Percentiles rank a stretch among this genome's conserved stretches.
These are phyloP conservation scores for Nakaseomyces kungkrabaensis DNA, from an alignment of 1,139 yeast species.

Conservation along the genomic window DNA sequence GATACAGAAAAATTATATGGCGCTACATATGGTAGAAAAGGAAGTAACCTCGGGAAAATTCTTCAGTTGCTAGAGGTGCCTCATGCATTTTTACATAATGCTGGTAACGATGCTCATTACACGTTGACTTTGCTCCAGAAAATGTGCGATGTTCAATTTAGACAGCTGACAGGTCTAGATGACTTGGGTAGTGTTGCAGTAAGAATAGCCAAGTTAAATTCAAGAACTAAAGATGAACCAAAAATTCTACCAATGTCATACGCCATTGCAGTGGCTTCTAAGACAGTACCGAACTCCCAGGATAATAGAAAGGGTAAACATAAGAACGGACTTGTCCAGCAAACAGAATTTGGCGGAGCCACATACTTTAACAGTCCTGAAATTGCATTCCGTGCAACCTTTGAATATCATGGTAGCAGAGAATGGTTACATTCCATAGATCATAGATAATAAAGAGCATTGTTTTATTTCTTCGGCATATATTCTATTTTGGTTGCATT, in stretches of 20 bases:
- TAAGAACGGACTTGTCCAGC: constrained; percentile 19
- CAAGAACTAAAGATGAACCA: constrained; percentile 21
- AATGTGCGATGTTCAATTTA: constrained; percentile 44
- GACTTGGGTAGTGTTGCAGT: constrained; percentile 16
- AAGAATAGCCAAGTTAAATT: constrained; percentile 16
- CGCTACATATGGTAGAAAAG: constrained; percentile 35
- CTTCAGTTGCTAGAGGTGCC: constrained; percentile 47
- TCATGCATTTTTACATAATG: constrained; percentile 60
- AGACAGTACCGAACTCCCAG: constrained; percentile 1
- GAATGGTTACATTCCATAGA: background rate
- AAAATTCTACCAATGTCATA: constrained; percentile 27
- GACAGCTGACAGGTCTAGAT: constrained; percentile 31
- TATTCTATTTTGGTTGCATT: no score
- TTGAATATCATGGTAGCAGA: constrained; percentile 5
- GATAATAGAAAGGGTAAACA: constrained; percentile 7
- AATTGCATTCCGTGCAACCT: constrained; percentile 11
- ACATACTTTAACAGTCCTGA: constrained; percentile 19
- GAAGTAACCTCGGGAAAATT: constrained; percentile 43
- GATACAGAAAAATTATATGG: constrained; percentile 50
- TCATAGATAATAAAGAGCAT: background rate
- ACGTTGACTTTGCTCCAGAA: constrained; percentile 47
- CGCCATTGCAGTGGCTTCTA: constrained; percentile 14
- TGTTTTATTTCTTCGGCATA: no score
- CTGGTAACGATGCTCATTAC: constrained; percentile 75
- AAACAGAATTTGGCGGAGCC: constrained; percentile 28